A percentile compares a stretch with the other conserved stretches of the same genome.
Evolutionary conservation across 2,329 filamentous ascomycete species (phyloP).

Genomic region (Monosporascus sp.): DNA sequence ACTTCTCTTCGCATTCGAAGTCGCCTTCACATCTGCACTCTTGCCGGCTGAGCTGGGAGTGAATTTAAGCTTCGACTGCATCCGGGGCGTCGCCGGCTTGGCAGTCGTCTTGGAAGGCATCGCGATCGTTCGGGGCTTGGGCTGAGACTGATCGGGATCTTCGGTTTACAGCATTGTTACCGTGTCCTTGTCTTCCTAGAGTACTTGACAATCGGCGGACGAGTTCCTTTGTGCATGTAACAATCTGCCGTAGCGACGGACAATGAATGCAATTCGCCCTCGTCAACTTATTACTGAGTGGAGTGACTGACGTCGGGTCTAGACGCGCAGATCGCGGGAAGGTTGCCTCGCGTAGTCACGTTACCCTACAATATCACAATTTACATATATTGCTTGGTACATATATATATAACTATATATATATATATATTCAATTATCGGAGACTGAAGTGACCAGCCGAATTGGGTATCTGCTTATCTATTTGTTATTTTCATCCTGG

Average conservation of each 20-base stretch:
- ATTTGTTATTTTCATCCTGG: too few relatives aligned
- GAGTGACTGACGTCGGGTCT: not conserved
- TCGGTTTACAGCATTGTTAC: not conserved
- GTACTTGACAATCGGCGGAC: too few relatives aligned
- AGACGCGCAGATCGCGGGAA: not conserved
- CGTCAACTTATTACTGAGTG: too few relatives aligned
- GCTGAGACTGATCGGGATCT: not conserved
- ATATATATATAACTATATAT: not conserved
- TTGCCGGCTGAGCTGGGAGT: constrained; percentile 10
- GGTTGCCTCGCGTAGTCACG: not conserved
- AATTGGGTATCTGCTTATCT: too few relatives aligned
- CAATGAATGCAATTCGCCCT: too few relatives aligned
- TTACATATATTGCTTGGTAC: not conserved
- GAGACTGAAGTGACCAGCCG: rapidly evolving
- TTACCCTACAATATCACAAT: not conserved
- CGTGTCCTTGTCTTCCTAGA: too few relatives aligned
- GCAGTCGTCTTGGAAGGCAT: constrained; percentile 13
- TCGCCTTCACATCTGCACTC: constrained; percentile 15
- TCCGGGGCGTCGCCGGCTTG: constrained; percentile 19
- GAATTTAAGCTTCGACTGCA: constrained; percentile 26
- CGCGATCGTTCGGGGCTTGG: not conserved
- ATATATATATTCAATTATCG: too few relatives aligned
- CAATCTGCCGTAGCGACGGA: too few relatives aligned
- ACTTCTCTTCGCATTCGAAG: constrained; percentile 19
- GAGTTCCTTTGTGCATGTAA: too few relatives aligned